Conservation (phyloP, 306 rosid genomes). For the Ormosia emarginata region DNA sequence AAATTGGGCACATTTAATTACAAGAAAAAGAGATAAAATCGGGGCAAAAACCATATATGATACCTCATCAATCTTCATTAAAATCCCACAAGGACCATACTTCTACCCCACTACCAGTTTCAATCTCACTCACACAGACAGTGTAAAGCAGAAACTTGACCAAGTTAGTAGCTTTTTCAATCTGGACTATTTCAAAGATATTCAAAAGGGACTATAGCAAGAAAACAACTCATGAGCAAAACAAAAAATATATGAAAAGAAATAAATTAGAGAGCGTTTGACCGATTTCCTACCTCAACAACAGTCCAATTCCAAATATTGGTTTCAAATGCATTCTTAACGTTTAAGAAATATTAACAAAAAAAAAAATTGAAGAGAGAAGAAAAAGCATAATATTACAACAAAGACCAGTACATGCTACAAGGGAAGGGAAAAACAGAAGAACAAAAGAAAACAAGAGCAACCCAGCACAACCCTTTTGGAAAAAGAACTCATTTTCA, state of each 20-base stretch:
- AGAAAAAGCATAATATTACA: not conserved
- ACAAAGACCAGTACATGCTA: not conserved
- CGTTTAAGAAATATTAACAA: not conserved
- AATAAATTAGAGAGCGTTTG: not conserved
- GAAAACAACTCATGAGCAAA: not conserved
- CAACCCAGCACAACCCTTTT: not conserved
- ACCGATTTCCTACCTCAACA: not conserved
- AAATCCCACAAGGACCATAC: not conserved
- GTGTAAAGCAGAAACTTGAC: not conserved
- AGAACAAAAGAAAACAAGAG: not conserved
- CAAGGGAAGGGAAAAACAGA: not conserved
- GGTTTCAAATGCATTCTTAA: not conserved
- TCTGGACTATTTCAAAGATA: not conserved
- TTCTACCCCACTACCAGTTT: not conserved
- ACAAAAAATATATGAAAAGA: not conserved
- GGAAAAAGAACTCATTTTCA: not conserved
- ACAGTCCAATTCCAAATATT: not conserved
- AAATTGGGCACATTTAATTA: not conserved
- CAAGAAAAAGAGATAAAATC: not conserved
- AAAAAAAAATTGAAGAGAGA: not conserved
- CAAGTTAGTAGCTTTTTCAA: not conserved
- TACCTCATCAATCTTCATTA: not conserved
- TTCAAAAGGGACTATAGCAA: not conserved
- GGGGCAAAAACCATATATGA: not conserved
- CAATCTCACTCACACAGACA: not conserved